A percentile compares a stretch with the other conserved stretches of the same genome.
Conservation (phyloP, 306 rosid genomes). For the Urtica urens region DNA sequence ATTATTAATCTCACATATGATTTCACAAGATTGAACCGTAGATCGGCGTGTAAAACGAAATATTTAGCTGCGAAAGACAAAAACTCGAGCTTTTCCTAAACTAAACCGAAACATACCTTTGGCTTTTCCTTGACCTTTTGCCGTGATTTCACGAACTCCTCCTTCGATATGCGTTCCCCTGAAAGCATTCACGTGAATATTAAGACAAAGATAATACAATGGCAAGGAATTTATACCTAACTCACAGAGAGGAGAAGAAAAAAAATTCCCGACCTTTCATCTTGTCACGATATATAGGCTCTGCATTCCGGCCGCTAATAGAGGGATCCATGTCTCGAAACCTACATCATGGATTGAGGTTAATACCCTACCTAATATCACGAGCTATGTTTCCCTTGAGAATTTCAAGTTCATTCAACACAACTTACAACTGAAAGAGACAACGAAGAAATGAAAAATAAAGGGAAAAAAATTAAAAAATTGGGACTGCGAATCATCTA, state of each 20-base stretch:
- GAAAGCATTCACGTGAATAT: conserved; percentile 21
- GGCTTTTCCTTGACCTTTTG: conserved; percentile 74
- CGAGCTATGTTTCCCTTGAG: not conserved
- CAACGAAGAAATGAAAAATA: not conserved
- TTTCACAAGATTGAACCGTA: too few species aligned
- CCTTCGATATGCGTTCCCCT: conserved; percentile 60
- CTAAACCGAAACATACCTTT: too few species aligned
- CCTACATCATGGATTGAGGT: conserved; percentile 24
- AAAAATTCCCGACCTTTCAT: conserved; percentile 45
- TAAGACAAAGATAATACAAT: conserved; percentile 2
- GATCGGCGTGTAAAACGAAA: too few species aligned
- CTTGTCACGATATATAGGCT: conserved; percentile 68
- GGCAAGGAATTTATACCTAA: not conserved
- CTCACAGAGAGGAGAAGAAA: not conserved
- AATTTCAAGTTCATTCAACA: not conserved
- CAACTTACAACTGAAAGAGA: not conserved
- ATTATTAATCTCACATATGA: too few species aligned
- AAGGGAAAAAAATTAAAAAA: not conserved
- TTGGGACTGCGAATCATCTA: conserved; percentile 8
- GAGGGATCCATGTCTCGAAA: conserved; percentile 71
- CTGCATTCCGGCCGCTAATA: conserved; percentile 59
- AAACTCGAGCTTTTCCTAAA: too few species aligned
- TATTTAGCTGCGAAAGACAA: too few species aligned
- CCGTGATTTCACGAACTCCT: conserved; percentile 56
- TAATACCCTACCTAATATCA: not conserved